Percentiles rank a stretch among this genome's conserved stretches.
These are phyloP conservation scores for Euphorbia celastroides DNA, from an alignment of 441 rosid genomes.

Conservation along the genomic window DNA sequence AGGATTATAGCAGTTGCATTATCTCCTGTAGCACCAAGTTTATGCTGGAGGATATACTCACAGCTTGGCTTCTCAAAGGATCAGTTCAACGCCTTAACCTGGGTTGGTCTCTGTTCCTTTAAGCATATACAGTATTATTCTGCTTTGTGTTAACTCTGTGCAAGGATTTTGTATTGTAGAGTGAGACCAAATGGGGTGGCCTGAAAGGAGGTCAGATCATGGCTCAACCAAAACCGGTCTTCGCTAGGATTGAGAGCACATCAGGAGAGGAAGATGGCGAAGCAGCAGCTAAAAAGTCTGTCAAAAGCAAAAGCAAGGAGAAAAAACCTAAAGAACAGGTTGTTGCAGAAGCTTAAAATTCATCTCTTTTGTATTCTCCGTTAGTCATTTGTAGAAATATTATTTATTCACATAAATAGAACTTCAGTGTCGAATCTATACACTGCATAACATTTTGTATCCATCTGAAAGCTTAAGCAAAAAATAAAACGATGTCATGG, in stretches of 20 bases:
- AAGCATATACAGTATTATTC: not conserved
- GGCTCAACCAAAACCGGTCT: slow-evolving; percentile 80
- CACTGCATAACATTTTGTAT: not conserved
- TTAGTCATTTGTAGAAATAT: not conserved
- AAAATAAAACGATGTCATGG: not conserved
- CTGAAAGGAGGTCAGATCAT: slow-evolving; percentile 73
- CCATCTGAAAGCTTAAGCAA: not conserved
- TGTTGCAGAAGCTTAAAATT: slow-evolving; percentile 46
- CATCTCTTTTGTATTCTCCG: not conserved
- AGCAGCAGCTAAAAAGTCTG: slow-evolving; percentile 30
- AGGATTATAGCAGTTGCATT: slow-evolving; percentile 72
- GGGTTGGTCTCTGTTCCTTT: slow-evolving; percentile 36
- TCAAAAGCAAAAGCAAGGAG: slow-evolving; percentile 41
- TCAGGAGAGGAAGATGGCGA: slow-evolving; percentile 34
- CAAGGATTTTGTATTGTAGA: slow-evolving; percentile 30
- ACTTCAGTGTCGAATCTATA: not conserved
- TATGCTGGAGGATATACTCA: slow-evolving; percentile 63
- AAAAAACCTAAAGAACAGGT: slow-evolving; percentile 38
- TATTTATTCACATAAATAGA: not conserved
- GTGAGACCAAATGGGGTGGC: slow-evolving; percentile 84
- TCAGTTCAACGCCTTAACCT: slow-evolving; percentile 41
- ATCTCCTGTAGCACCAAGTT: slow-evolving; percentile 68
- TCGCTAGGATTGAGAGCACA: slow-evolving; percentile 57
- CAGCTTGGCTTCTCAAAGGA: slow-evolving; percentile 80
- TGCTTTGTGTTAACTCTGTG: not conserved